Evolutionary conservation across 75 land plant species (phyloP).

Genomic region (Pinus taeda): DNA sequence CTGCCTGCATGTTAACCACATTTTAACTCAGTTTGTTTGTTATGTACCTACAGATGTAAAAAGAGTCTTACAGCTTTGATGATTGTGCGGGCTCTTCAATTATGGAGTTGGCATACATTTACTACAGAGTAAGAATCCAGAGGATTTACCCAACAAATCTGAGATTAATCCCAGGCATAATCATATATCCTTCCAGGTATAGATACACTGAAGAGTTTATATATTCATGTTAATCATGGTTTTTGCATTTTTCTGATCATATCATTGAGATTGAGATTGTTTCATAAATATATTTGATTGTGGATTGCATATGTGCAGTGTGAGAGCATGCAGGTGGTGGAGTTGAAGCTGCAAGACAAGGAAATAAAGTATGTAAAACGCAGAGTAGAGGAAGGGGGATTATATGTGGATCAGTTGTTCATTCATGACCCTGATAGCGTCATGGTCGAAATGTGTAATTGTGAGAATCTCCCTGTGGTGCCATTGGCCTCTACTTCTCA

Average conservation of each 20-base stretch:
- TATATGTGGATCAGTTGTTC: slow-evolving; percentile 25
- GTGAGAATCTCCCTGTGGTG: slow-evolving; percentile 24
- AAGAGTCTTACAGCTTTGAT: too few species aligned
- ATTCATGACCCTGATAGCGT: slow-evolving; percentile 36
- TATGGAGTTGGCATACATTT: slow-evolving; percentile 79
- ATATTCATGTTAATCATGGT: too few species aligned
- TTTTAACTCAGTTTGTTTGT: too few species aligned
- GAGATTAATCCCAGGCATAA: slow-evolving; percentile 76
- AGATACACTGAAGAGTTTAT: too few species aligned
- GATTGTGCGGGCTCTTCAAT: slow-evolving; percentile 49
- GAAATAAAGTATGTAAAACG: slow-evolving; percentile 10
- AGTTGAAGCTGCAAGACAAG: slow-evolving; percentile 6
- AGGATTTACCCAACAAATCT: slow-evolving; percentile 22
- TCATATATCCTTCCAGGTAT: slow-evolving; percentile 78
- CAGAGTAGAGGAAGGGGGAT: slow-evolving; percentile 16
- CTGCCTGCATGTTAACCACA: too few species aligned
- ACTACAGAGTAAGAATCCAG: slow-evolving; percentile 36
- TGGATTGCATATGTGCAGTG: background rate
- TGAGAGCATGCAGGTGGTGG: slow-evolving; percentile 1
- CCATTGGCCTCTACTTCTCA: background rate
- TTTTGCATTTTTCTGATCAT: too few species aligned
- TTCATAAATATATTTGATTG: too few species aligned
- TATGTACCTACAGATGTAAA: background rate
- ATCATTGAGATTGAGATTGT: too few species aligned
- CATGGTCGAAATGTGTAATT: slow-evolving; percentile 31